Evolutionary conservation across 2,329 filamentous ascomycete genomes (phyloP).

Genomic region (Phialophora verrucosa): DNA sequence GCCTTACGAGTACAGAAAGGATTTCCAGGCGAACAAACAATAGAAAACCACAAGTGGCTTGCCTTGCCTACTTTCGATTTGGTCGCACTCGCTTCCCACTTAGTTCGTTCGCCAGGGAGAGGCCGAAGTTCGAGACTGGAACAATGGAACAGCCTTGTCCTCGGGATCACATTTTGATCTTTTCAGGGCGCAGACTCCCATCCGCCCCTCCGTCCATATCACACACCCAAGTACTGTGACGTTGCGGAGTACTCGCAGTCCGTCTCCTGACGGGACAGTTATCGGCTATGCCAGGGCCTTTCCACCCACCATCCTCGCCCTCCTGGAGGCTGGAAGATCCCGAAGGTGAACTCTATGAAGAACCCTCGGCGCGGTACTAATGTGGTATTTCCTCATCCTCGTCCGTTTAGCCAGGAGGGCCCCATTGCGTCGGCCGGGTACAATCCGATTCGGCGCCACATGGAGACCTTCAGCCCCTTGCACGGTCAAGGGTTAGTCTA

Average conservation of each 20-base stretch:
- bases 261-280: neutral
- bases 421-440: neutral
- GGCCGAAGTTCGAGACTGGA: slow-evolving; percentile 30
- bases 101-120: slow-evolving; percentile 21
- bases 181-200: neutral
- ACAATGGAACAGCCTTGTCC: slow-evolving; percentile 10
- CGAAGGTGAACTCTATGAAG: neutral
- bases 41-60: neutral
- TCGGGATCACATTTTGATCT: neutral
- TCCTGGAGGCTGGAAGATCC: neutral
- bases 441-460: slow-evolving; percentile 17
- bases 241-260: neutral
- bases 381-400: neutral
- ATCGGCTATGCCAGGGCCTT: neutral
- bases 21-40: neutral
- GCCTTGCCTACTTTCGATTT: slow-evolving; percentile 5
- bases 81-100: slow-evolving; percentile 20
- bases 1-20: neutral
- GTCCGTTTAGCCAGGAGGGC: neutral
- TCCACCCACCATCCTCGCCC: neutral
- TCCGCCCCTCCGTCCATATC: neutral
- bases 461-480: neutral
- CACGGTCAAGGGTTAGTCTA: neutral
- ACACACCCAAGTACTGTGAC: neutral
- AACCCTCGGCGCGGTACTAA: neutral